A percentile compares a stretch with the other conserved stretches of the same genome.
Evolutionary conservation across 441 rosid species (phyloP).

Genomic region (Biscutella laevigata): DNA sequence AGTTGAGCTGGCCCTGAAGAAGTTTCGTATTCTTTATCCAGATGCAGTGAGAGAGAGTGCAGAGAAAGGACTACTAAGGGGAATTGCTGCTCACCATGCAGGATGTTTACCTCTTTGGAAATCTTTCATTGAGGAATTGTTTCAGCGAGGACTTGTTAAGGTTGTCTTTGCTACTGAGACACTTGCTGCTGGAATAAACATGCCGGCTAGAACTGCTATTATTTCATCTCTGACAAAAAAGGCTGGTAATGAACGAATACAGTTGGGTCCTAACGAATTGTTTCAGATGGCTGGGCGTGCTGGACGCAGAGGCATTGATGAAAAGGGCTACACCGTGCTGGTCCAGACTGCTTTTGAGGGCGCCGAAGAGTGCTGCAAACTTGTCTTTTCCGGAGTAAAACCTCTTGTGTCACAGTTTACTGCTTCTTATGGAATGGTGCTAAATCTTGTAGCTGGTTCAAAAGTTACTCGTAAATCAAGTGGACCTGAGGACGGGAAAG

Average conservation of each 20-base stretch:
- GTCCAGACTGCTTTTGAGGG: slow-evolving; percentile 82
- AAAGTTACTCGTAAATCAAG: slow-evolving; percentile 53
- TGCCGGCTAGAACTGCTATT: slow-evolving; percentile 95
- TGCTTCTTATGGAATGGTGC: slow-evolving; percentile 97
- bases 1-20: slow-evolving; percentile 80
- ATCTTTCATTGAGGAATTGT: slow-evolving; percentile 82
- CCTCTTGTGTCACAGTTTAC: slow-evolving; percentile 93
- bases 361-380: slow-evolving; percentile 83
- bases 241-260: slow-evolving; percentile 57
- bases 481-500: slow-evolving; percentile 42
- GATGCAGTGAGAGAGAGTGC: slow-evolving; percentile 90
- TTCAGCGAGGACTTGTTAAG: slow-evolving; percentile 84
- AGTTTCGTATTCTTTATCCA: slow-evolving; percentile 71
- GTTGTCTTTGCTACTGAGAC: slow-evolving; percentile 97
- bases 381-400: slow-evolving; percentile 72
- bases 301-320: slow-evolving; percentile 92
- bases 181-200: slow-evolving; percentile 95
- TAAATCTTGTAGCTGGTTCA: slow-evolving; percentile 79
- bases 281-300: slow-evolving; percentile 99
- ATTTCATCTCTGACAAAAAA: slow-evolving; percentile 74
- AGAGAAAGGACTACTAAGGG: slow-evolving; percentile 69
- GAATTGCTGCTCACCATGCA: slow-evolving; percentile 94
- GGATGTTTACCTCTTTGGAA: slow-evolving; percentile 97
- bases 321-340: slow-evolving; percentile 73
- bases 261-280: slow-evolving; percentile 73